These are phyloP conservation scores for Neonothopanus nambi DNA, from an alignment of 1,284 basidiomycete species.

Conservation along the genomic window DNA sequence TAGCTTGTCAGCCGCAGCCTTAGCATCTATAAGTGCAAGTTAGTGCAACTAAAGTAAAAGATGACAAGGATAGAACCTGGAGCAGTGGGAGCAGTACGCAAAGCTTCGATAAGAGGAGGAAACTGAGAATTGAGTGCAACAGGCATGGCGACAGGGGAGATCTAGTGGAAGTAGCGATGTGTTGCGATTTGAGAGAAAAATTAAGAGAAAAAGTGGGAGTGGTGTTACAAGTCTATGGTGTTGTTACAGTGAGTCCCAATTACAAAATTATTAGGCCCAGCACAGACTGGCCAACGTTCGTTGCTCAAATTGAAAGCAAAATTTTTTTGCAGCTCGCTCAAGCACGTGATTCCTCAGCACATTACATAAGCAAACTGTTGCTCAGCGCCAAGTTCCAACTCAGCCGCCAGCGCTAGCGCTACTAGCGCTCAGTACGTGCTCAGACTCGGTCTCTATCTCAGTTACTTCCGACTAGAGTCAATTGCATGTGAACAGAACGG, in stretches of 20 bases:
- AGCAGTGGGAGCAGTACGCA: conserved; percentile 69
- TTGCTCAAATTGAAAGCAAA: too few species aligned
- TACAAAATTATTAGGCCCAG: neutral
- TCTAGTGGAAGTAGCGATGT: conserved; percentile 27
- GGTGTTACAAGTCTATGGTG: conserved; percentile 8
- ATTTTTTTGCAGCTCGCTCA: too few species aligned
- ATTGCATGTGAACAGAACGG: too few species aligned
- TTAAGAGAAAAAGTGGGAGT: conserved; percentile 4
- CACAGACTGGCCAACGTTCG: neutral
- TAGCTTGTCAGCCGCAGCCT: conserved; percentile 76
- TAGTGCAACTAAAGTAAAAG: conserved; percentile 6
- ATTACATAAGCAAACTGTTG: too few species aligned
- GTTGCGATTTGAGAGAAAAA: conserved; percentile 1
- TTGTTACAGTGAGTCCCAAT: conserved; percentile 11
- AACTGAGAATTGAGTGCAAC: conserved; percentile 47
- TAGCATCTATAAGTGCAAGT: conserved; percentile 56
- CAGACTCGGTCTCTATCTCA: too few species aligned
- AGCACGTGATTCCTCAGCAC: too few species aligned
- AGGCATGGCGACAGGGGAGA: conserved; percentile 59
- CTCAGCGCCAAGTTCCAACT: too few species aligned
- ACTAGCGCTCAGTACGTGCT: too few species aligned
- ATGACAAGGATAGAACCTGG: conserved; percentile 47
- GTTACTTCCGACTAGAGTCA: too few species aligned
- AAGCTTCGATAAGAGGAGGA: conserved; percentile 56
- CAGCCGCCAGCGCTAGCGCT: too few species aligned